phyloP scores from a whole-genome alignment of 2,329 filamentous ascomycete genomes.

The Gliomastix tumulicola region DNA sequence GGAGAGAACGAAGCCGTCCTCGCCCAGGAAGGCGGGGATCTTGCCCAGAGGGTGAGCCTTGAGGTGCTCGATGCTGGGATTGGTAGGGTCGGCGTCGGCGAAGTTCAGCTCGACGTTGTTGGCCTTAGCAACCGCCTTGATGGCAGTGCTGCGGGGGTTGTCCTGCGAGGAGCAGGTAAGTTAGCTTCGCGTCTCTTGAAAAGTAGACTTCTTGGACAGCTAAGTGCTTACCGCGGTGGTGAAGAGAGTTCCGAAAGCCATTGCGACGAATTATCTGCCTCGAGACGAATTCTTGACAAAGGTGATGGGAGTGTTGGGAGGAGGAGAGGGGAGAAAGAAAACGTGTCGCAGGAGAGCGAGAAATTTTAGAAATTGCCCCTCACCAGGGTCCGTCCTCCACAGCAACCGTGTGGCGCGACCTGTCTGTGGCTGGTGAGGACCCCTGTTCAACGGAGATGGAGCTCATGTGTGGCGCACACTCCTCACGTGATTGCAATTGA shows the following conservation, averaged over 20 bases:
- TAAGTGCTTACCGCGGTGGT: slow-evolving; percentile 62
- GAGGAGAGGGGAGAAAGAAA: slow-evolving; percentile 10
- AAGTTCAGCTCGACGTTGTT: slow-evolving; percentile 90
- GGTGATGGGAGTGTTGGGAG: slow-evolving; percentile 7
- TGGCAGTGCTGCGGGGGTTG: slow-evolving; percentile 83
- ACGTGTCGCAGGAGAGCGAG: slow-evolving; percentile 5
- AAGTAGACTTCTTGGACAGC: slow-evolving; percentile 11
- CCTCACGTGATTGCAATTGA: no score
- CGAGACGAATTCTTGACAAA: slow-evolving; percentile 13
- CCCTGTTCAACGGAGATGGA: no score
- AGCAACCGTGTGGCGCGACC: slow-evolving; percentile 1
- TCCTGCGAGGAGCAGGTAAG: slow-evolving; percentile 43
- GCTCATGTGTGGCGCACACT: no score
- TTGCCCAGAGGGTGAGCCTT: slow-evolving; percentile 84
- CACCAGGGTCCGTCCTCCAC: slow-evolving; percentile 1
- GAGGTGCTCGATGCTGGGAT: slow-evolving; percentile 68
- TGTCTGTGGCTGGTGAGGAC: neutral
- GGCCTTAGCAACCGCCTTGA: slow-evolving; percentile 93
- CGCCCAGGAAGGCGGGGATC: slow-evolving; percentile 86
- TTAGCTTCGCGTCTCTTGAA: no score
- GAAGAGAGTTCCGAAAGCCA: slow-evolving; percentile 98
- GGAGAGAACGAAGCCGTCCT: slow-evolving; percentile 82
- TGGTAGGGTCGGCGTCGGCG: slow-evolving; percentile 61
- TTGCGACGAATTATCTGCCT: slow-evolving; percentile 56
- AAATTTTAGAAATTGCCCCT: slow-evolving; percentile 21